Conservation (phyloP, 1,139 yeast genomes). For the Candida labiduridarum region DNA sequence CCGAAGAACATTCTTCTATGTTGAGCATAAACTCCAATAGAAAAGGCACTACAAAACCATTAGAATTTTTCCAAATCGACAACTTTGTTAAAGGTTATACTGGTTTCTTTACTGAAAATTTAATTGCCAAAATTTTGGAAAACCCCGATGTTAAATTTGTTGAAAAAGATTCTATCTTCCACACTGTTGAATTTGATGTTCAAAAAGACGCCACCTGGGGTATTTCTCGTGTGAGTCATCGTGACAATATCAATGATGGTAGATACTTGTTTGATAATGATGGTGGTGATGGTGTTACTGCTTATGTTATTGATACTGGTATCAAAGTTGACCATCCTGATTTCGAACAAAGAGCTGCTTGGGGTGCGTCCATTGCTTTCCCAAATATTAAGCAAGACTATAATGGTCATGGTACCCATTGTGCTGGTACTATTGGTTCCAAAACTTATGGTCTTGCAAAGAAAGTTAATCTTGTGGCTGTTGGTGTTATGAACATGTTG, state of each 20-base stretch:
- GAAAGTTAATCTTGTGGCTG: slow-evolving; percentile 72
- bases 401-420: slow-evolving; percentile 93
- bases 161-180: slow-evolving; percentile 79
- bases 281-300: slow-evolving; percentile 91
- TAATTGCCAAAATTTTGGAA: slow-evolving; percentile 68
- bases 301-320: slow-evolving; percentile 94
- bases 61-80: slow-evolving; percentile 59
- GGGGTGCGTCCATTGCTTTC: slow-evolving; percentile 90
- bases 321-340: slow-evolving; percentile 78
- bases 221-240: slow-evolving; percentile 90
- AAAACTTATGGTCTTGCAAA: slow-evolving; percentile 78
- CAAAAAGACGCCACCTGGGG: slow-evolving; percentile 97
- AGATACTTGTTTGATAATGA: slow-evolving; percentile 80
- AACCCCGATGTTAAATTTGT: slow-evolving; percentile 76
- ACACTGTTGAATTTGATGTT: slow-evolving; percentile 59
- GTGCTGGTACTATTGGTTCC: slow-evolving; percentile 85
- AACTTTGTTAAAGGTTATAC: slow-evolving; percentile 62
- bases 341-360: slow-evolving; percentile 86
- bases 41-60: slow-evolving; percentile 58
- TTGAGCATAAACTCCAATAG: slow-evolving; percentile 28
- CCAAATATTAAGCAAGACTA: slow-evolving; percentile 87
- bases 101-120: slow-evolving; percentile 73
- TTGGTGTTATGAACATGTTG: slow-evolving; percentile 49
- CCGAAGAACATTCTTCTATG: slow-evolving; percentile 17
- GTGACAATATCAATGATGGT: slow-evolving; percentile 73